phyloP scores from a whole-genome alignment of 306 rosid species.

The Pachyrhizus erosus region DNA sequence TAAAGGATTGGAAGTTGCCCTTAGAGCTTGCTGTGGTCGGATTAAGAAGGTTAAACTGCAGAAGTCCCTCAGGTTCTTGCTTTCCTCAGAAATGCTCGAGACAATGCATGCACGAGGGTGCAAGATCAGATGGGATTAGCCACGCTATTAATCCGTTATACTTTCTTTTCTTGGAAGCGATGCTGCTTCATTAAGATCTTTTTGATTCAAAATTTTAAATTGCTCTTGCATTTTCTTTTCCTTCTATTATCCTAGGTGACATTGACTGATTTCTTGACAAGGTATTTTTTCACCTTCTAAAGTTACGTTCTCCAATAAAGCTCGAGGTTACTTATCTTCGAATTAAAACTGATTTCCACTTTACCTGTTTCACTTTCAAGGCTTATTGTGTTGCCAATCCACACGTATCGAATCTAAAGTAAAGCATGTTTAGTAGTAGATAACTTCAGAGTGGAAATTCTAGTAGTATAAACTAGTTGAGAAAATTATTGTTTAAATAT shows the following conservation, averaged over 20 bases:
- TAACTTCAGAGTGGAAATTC: neutral
- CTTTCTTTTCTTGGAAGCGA: constrained; percentile 38
- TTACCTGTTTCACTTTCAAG: neutral
- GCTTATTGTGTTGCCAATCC: constrained; percentile 24
- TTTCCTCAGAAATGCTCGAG: constrained; percentile 57
- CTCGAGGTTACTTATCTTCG: constrained; percentile 32
- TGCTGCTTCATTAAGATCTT: constrained; percentile 6
- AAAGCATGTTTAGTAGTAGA: neutral
- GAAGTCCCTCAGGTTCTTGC: constrained; percentile 52
- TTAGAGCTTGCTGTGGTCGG: constrained; percentile 56
- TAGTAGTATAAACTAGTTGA: neutral
- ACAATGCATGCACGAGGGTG: constrained; percentile 59
- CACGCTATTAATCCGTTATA: neutral
- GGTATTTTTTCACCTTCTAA: constrained; percentile 29
- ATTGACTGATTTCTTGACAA: neutral
- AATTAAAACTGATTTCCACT: constrained; percentile 8
- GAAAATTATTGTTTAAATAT: neutral
- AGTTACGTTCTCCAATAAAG: constrained; percentile 22
- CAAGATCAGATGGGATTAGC: constrained; percentile 76
- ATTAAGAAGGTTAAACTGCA: constrained; percentile 66
- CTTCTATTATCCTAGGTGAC: neutral
- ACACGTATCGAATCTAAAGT: neutral
- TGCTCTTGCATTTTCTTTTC: neutral
- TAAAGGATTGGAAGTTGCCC: constrained; percentile 68
- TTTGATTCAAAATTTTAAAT: neutral